A percentile compares a stretch with the other conserved stretches of the same genome.
phyloP scores from a whole-genome alignment of 371 early-diverging fungal species.

The Furculomyces boomerangus region DNA sequence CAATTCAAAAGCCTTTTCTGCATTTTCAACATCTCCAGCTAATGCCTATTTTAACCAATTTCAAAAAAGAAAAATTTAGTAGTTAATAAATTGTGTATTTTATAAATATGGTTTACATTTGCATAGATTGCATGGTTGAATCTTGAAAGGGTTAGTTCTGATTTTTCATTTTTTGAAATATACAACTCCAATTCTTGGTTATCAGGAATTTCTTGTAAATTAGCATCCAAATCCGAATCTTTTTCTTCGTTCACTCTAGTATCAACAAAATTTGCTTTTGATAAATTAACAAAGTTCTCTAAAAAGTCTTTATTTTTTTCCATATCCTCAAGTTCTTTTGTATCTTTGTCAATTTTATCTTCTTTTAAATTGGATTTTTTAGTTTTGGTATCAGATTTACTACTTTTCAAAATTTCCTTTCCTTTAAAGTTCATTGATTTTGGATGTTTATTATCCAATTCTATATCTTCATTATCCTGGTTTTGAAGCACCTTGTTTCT shows the following conservation, averaged over 20 bases:
- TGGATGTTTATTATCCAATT: background rate
- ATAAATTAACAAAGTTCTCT: background rate
- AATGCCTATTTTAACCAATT: background rate
- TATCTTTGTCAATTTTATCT: background rate
- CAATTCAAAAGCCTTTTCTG: conserved; percentile 46
- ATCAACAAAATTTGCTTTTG: background rate
- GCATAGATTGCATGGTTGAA: background rate
- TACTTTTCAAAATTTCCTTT: background rate
- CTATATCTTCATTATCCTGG: too few species aligned
- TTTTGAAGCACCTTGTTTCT: too few species aligned
- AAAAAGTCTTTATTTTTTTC: background rate
- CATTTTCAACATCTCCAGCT: conserved; percentile 38
- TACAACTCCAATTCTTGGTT: background rate
- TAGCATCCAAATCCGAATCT: too few species aligned
- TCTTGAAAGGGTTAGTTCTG: conserved; percentile 3
- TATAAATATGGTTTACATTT: background rate
- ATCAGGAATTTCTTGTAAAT: background rate
- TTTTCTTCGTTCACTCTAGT: background rate
- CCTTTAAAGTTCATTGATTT: background rate
- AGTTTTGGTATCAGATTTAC: background rate
- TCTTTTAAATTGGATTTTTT: background rate
- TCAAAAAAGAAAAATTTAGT: background rate
- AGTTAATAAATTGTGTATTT: background rate
- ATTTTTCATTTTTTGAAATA: background rate
- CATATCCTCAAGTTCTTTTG: background rate